phyloP scores from a whole-genome alignment of 371 early-diverging fungal genomes.

The Mycotypha africana region DNA sequence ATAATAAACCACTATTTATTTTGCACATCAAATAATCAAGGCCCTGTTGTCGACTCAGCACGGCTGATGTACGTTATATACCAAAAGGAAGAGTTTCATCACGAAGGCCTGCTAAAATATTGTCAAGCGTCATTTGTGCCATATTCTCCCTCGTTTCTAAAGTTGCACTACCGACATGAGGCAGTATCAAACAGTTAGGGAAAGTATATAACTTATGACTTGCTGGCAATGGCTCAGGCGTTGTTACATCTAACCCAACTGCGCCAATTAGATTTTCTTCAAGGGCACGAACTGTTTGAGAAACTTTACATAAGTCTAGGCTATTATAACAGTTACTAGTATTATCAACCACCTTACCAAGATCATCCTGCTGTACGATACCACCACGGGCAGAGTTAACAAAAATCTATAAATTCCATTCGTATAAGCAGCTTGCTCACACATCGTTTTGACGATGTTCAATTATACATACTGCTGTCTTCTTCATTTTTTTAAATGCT shows the following conservation, averaged over 20 bases:
- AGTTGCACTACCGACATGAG: conserved; percentile 81
- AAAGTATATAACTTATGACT: conserved; percentile 57
- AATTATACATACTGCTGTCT: conserved; percentile 40
- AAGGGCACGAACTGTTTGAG: conserved; percentile 52
- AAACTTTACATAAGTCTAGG: too few relatives aligned
- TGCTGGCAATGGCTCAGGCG: conserved; percentile 76
- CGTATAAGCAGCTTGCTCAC: too few relatives aligned
- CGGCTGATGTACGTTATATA: too few relatives aligned
- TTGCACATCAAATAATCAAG: too few relatives aligned
- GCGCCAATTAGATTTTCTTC: conserved; percentile 57
- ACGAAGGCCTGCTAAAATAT: conserved; percentile 22
- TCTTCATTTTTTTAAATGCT: conserved; percentile 70
- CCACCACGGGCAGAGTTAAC: conserved; percentile 83
- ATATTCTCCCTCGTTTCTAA: conserved; percentile 79
- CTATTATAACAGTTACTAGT: not conserved
- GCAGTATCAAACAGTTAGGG: conserved; percentile 64
- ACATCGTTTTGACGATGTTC: not conserved
- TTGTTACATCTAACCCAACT: conserved; percentile 84
- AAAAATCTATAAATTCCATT: conserved; percentile 50
- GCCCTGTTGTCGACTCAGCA: too few relatives aligned
- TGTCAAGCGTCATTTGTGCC: conserved; percentile 48
- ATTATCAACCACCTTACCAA: conserved; percentile 26
- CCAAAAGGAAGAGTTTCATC: conserved; percentile 19
- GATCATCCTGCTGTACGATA: conserved; percentile 70
- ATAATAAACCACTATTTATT: too few relatives aligned